Percentiles rank a stretch among this genome's conserved stretches.
Conservation (phyloP, 495 filamentous ascomycete genomes). For the Aspergillus olivimuriae region DNA sequence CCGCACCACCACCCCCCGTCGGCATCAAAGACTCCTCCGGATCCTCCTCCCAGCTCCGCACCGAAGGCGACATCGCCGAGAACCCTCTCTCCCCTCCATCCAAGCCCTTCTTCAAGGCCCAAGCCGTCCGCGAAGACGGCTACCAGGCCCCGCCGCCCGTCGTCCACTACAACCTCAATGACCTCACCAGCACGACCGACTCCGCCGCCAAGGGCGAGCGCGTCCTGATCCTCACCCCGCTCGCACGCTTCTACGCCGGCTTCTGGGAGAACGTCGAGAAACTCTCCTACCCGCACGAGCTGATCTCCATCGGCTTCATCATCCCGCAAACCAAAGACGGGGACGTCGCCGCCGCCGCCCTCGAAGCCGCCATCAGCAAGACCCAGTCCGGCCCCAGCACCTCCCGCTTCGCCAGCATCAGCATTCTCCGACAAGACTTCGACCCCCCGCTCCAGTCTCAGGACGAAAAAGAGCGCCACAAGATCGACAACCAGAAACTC, state of each 20-base stretch:
- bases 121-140: slow-evolving; percentile 47
- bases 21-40: too few relatives aligned
- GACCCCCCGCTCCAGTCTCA: slow-evolving; percentile 76
- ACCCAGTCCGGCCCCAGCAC: slow-evolving; percentile 75
- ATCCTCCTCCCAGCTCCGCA: too few relatives aligned
- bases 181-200: slow-evolving; percentile 71
- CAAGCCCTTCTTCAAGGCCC: slow-evolving; percentile 70
- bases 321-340: slow-evolving; percentile 86
- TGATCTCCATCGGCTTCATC: slow-evolving; percentile 95
- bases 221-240: slow-evolving; percentile 85
- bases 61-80: slow-evolving; percentile 56
- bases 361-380: slow-evolving; percentile 77
- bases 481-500: slow-evolving; percentile 78
- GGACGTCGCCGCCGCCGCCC: slow-evolving; percentile 67
- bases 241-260: slow-evolving; percentile 83
- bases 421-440: slow-evolving; percentile 92
- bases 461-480: slow-evolving; percentile 82
- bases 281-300: slow-evolving; percentile 82
- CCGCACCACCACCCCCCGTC: too few relatives aligned
- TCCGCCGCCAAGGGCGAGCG: slow-evolving; percentile 74
- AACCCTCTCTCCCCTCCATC: slow-evolving; percentile 77
- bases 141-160: slow-evolving; percentile 71
- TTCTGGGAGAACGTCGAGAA: slow-evolving; percentile 95
- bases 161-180: slow-evolving; percentile 89
- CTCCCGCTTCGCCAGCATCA: slow-evolving; percentile 82